Percentiles rank a stretch among this genome's conserved stretches.
Evolutionary conservation across 331 rosid genomes (phyloP).

Genomic region (Spiraea crenata): DNA sequence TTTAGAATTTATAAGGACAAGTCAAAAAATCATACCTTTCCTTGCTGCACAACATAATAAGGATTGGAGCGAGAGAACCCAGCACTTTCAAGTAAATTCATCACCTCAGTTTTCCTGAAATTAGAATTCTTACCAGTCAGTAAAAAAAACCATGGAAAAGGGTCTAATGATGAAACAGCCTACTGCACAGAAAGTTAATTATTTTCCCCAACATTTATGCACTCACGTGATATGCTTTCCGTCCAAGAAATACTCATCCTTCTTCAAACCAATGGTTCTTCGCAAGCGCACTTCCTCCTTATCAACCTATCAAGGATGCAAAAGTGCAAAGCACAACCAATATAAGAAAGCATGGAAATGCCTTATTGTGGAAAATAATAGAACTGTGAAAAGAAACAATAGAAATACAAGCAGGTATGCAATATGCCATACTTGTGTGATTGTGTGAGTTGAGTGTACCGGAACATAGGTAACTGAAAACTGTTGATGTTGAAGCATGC

Average conservation of each 20-base stretch:
- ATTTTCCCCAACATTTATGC: background rate
- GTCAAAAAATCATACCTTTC: constrained; percentile 60
- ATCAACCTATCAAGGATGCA: constrained; percentile 66
- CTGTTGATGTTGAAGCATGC: background rate
- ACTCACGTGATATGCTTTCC: constrained; percentile 98
- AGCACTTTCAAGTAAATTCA: constrained; percentile 98
- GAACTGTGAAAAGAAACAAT: background rate
- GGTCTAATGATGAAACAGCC: background rate
- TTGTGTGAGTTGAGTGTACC: background rate
- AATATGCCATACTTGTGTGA: background rate
- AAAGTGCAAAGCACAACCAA: constrained; percentile 9
- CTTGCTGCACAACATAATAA: constrained; percentile 98
- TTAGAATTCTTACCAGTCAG: constrained; percentile 14
- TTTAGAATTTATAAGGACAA: background rate
- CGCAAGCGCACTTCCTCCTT: constrained; percentile 98
- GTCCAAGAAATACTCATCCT: constrained; percentile 94
- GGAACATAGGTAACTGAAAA: background rate
- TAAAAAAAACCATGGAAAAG: constrained; percentile 6
- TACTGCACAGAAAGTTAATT: constrained; percentile 6
- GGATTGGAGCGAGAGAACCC: constrained; percentile 99
- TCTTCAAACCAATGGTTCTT: constrained; percentile 80
- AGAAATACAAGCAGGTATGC: background rate
- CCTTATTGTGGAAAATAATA: background rate
- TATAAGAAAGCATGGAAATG: constrained; percentile 22
- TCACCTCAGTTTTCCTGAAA: constrained; percentile 90